Conservation (phyloP, 371 early-diverging fungal species). For the Coemansia sp. region DNA sequence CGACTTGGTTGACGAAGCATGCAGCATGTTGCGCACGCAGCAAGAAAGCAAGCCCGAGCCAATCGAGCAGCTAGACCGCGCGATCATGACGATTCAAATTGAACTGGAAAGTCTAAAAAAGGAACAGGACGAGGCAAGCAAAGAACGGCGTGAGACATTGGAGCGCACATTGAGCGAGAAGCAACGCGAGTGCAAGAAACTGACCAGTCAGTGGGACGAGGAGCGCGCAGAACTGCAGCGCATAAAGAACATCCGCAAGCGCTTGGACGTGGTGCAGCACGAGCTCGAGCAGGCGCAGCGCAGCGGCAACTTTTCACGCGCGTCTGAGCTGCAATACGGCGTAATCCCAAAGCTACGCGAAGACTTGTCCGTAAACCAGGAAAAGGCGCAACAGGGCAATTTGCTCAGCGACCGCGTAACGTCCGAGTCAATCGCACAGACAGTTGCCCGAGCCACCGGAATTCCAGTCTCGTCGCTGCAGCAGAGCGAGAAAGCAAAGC, state of each 20-base stretch:
- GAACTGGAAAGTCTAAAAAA: constrained; percentile 90
- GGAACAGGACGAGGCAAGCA: constrained; percentile 82
- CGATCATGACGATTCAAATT: constrained; percentile 85
- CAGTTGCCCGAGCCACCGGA: constrained; percentile 83
- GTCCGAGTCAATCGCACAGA: constrained; percentile 80
- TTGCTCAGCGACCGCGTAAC: constrained; percentile 85
- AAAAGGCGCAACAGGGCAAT: constrained; percentile 16
- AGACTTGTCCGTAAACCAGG: constrained; percentile 59
- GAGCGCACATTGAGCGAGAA: constrained; percentile 65
- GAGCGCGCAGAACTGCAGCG: constrained; percentile 72
- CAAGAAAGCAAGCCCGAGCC: constrained; percentile 93
- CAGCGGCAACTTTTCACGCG: constrained; percentile 64
- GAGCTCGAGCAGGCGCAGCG: constrained; percentile 67
- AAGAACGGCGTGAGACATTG: constrained; percentile 69
- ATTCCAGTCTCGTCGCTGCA: constrained; percentile 82
- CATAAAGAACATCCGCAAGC: constrained; percentile 68
- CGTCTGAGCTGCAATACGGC: constrained; percentile 81
- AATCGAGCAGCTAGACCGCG: constrained; percentile 91
- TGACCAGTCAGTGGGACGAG: constrained; percentile 69
- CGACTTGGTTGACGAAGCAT: constrained; percentile 87
- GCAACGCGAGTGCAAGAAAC: constrained; percentile 59
- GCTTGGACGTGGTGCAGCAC: constrained; percentile 73
- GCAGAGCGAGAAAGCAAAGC: constrained; percentile 78
- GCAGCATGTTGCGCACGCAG: constrained; percentile 91
- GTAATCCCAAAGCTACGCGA: constrained; percentile 84